These are phyloP conservation scores for Mycosphaerella sp. DNA, from an alignment of 2,329 filamentous ascomycete genomes.

Conservation along the genomic window DNA sequence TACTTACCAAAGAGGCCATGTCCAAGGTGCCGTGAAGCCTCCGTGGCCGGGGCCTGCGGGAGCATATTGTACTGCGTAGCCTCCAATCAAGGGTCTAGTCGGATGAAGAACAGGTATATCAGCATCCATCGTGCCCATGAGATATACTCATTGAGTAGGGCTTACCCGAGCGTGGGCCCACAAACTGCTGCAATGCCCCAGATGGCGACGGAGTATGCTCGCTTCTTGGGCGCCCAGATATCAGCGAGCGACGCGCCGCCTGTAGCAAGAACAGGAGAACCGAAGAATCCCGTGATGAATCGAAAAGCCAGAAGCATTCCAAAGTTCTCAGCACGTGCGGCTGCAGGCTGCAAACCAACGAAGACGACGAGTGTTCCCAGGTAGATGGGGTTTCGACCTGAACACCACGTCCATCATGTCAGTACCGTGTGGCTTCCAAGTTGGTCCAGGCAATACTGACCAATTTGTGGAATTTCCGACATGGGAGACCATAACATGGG, in stretches of 20 bases:
- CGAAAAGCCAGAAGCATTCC: conserved; percentile 49
- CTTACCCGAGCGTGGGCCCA: conserved; percentile 30
- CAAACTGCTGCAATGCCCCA: conserved; percentile 39
- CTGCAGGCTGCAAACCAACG: conserved; percentile 45
- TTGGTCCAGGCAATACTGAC: conserved; percentile 17
- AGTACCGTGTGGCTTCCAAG: no score
- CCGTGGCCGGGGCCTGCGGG: conserved; percentile 19
- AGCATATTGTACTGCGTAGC: conserved; percentile 36
- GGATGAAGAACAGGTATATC: no score
- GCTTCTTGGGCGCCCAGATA: conserved; percentile 36
- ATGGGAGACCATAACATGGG: conserved; percentile 44
- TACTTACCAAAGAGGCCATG: conserved; percentile 24
- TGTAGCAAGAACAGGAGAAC: conserved; percentile 41
- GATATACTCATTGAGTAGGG: no score
- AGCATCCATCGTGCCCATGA: no score
- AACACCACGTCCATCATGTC: no score
- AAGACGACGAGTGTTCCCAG: conserved; percentile 45
- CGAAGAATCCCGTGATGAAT: conserved; percentile 49
- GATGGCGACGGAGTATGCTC: conserved; percentile 37
- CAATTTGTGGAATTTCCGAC: conserved; percentile 46
- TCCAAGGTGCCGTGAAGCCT: conserved; percentile 32
- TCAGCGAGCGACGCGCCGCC: conserved; percentile 42
- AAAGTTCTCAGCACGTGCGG: conserved; percentile 46
- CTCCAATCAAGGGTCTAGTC: conserved; percentile 34
- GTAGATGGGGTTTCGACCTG: conserved; percentile 42